Evolutionary conservation across 305 asterid genomes (phyloP), one percentile per base, ranked within the genome.

Genomic region (Coffea humblotiana): DNA sequence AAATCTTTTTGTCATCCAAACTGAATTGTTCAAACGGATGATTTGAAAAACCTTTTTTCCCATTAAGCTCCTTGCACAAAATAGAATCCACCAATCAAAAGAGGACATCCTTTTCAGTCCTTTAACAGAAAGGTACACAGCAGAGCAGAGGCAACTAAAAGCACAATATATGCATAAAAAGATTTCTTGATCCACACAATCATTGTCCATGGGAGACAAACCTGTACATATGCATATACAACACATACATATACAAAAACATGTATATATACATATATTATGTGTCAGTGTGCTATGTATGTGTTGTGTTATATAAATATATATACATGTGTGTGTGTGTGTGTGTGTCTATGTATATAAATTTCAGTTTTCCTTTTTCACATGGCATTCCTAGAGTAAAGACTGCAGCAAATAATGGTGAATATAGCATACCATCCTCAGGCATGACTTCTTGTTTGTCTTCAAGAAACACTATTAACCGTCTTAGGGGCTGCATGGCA

Each of bases 401-500:
- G 54, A 78, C 32, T 32, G 32, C 21, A 64, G 43, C 45, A 49
- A 60, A 71, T 14, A 77, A 71, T 47, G 52, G 76, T 69, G 40
- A 61, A 60, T 77, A 75, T 80, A 23, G 60, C 91, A 40, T 95
- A 93, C 99, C 97, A 66, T 92, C 97, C 82, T 89, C 97, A 67
- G 96, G 90, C 87, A 91, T 90, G 67, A 81, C 75, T 70, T 88
- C 92, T 82, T 84, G 87, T 78, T 82, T 86, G 76, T 86, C 94
- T 88, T 95, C 99, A 48, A 95, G 95, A 81, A 69, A 63, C 37
- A 88, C 81, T 96, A 95, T 93, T 79, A 92, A 64, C 74, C 97
- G 91, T 82, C 99, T 84, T 64, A 95, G 85, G 67, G 98, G 99
- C 83, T 93, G 98, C 99, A 95, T 95, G 19, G 97, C 99, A 64